Conservation (phyloP, 306 rosid genomes). For the Adenanthera pavonina region DNA sequence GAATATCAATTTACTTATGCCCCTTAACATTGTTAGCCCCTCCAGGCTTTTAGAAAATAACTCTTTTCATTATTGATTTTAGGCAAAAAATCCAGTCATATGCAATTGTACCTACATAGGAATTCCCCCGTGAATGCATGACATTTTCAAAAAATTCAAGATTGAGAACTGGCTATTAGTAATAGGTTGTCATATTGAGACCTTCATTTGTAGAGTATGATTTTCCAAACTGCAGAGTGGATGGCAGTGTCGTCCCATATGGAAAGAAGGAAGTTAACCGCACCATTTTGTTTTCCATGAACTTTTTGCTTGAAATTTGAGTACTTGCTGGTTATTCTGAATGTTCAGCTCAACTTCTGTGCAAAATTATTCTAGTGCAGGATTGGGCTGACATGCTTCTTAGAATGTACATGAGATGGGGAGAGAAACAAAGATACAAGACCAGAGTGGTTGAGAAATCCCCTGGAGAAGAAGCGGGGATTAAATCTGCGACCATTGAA, state of each 20-base stretch:
- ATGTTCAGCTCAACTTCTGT: constrained; percentile 43
- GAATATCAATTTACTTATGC: constrained; percentile 13
- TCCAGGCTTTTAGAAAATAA: constrained; percentile 24
- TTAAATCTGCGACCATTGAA: constrained; percentile 91
- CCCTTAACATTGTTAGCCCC: constrained; percentile 8
- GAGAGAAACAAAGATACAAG: constrained; percentile 90
- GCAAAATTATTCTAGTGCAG: constrained; percentile 76
- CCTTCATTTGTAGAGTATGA: constrained; percentile 18
- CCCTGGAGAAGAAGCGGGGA: constrained; percentile 95
- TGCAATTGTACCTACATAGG: constrained; percentile 17
- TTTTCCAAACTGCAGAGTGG: constrained; percentile 5
- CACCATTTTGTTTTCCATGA: constrained; percentile 12
- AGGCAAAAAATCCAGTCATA: constrained; percentile 24
- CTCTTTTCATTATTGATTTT: constrained; percentile 5
- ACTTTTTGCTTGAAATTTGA: constrained; percentile 36
- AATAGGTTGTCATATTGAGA: constrained; percentile 5
- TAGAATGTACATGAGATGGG: constrained; percentile 96
- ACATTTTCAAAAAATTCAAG: constrained; percentile 22
- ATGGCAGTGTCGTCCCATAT: constrained; percentile 8
- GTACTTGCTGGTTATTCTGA: constrained; percentile 44
- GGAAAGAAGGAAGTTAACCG: constrained; percentile 14
- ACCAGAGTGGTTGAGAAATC: constrained; percentile 91
- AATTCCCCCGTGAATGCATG: constrained; percentile 1
- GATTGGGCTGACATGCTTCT: constrained; percentile 99
- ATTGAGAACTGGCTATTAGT: constrained; percentile 23